Evolutionary conservation across 2,329 filamentous ascomycete genomes (phyloP).

Genomic region (Aschersonia sp.): DNA sequence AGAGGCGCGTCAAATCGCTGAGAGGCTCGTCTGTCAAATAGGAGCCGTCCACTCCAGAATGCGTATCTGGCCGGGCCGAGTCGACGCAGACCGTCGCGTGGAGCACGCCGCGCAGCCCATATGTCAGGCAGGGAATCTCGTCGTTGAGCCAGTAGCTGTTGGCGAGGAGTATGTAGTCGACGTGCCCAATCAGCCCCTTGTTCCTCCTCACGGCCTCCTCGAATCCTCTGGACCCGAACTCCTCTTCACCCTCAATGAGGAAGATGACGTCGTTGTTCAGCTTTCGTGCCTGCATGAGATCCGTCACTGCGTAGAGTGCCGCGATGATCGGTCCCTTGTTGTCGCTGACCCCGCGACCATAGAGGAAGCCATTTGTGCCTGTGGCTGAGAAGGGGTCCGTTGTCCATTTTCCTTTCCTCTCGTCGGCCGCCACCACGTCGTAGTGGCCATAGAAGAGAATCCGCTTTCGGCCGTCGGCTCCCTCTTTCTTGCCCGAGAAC

Average conservation of each 20-base stretch:
- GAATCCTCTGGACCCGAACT: conserved; percentile 85
- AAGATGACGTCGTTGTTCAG: conserved; percentile 85
- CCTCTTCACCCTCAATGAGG: conserved; percentile 91
- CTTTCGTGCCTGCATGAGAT: conserved; percentile 69
- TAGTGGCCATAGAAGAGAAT: conserved; percentile 97
- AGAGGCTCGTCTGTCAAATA: conserved; percentile 80
- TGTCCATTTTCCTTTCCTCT: conserved; percentile 68
- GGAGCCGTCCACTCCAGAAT: conserved; percentile 94
- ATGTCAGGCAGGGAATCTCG: conserved; percentile 86
- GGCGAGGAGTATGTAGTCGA: conserved; percentile 88
- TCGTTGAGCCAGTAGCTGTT: conserved; percentile 99
- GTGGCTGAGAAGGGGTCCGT: conserved; percentile 81
- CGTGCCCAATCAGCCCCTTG: conserved; percentile 71
- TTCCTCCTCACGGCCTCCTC: conserved; percentile 66
- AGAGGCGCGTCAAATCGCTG: conserved; percentile 73
- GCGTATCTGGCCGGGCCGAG: conserved; percentile 73
- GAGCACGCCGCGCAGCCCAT: conserved; percentile 83
- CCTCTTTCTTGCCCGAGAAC: conserved; percentile 62
- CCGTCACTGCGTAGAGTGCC: conserved; percentile 83
- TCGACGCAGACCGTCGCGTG: conserved; percentile 85
- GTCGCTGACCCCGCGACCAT: conserved; percentile 90
- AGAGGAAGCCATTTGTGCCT: conserved; percentile 82
- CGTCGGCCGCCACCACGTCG: conserved; percentile 85
- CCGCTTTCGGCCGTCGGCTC: conserved; percentile 56
- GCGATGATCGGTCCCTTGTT: conserved; percentile 96